Evolutionary conservation across 1,139 yeast species (phyloP), one percentile per base, ranked within the genome.

Genomic region (Taiozyma sp.): DNA sequence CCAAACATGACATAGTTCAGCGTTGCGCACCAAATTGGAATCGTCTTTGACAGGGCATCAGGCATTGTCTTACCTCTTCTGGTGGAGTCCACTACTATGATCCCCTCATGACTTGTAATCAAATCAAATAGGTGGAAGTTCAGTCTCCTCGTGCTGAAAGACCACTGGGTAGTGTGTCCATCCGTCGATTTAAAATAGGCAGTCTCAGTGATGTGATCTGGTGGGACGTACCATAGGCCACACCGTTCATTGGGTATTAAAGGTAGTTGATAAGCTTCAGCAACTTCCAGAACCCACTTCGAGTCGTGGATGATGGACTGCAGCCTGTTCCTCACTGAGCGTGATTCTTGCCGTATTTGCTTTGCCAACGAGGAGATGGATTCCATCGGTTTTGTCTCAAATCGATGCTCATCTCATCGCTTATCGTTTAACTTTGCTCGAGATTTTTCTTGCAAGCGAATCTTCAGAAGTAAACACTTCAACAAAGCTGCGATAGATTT

Each of bases 21-120:
- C 7, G 88, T 93, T 0, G 93, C 87, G 67, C 96, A 87, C 97
- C 97, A 90, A 3, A 88, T 85, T 0, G 97, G 97, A 1, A 89
- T 73, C 0, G 97, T 89, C 60, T 89, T 90, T 61, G 89, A 83
- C 10, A 88, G 68, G 0, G 97, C 87, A 67, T 90, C 97, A 0
- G 97, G 96, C 67, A 89, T 81, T 35, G 79, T 68, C 62, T 89
- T 90, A 2, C 97, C 96, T 48, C 89, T 72, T 56, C 96, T 70
- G 0, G 97, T 89, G 10, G 96, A 87, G 66, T 90, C 97, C 1
- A 89, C 84, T n/a, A 88, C 70, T 2, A 83, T 69, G 0, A 81
- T 56, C 0, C 90, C 89, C 9, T 68, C 63, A 41, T 68, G 43
- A 3, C 65, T 52, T 0, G 60, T 61, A 0, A 88, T 63, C 1